Conservation (phyloP, 768 basidiomycete genomes). For the Mycena capillaripes region DNA sequence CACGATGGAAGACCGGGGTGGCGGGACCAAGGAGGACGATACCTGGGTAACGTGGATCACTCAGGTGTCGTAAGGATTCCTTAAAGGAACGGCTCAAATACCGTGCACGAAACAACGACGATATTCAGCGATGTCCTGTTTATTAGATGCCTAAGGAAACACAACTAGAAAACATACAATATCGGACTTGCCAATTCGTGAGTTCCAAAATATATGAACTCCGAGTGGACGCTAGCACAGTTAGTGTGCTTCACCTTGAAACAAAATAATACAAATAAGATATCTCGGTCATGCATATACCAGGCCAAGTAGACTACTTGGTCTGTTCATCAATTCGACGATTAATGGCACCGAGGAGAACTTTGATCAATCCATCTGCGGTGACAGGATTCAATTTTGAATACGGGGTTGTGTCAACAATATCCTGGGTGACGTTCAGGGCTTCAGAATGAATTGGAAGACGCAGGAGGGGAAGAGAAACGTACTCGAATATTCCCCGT, state of each 20-base stretch:
- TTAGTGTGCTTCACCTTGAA: neutral
- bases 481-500: slow-evolving; percentile 60
- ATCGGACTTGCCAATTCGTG: neutral
- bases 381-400: slow-evolving; percentile 30
- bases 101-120: neutral
- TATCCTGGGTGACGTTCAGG: slow-evolving; percentile 14
- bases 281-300: neutral
- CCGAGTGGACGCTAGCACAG: neutral
- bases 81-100: neutral
- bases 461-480: neutral
- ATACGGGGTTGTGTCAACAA: slow-evolving; percentile 33
- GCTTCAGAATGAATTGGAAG: neutral
- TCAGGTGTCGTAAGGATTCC: neutral
- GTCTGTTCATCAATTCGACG: slow-evolving; percentile 30
- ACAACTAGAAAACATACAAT: neutral
- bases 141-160: neutral
- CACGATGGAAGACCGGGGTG: neutral
- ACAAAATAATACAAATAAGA: neutral
- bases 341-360: slow-evolving; percentile 32
- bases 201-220: neutral
- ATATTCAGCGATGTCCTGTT: neutral
- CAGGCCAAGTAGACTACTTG: slow-evolving; percentile 6
- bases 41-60: slow-evolving; percentile 9
- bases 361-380: slow-evolving; percentile 33
- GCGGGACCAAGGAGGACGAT: slow-evolving; percentile 15